phyloP scores from a whole-genome alignment of 176 grass and related monocot species.

The Rhipidocladum racemiflorum region DNA sequence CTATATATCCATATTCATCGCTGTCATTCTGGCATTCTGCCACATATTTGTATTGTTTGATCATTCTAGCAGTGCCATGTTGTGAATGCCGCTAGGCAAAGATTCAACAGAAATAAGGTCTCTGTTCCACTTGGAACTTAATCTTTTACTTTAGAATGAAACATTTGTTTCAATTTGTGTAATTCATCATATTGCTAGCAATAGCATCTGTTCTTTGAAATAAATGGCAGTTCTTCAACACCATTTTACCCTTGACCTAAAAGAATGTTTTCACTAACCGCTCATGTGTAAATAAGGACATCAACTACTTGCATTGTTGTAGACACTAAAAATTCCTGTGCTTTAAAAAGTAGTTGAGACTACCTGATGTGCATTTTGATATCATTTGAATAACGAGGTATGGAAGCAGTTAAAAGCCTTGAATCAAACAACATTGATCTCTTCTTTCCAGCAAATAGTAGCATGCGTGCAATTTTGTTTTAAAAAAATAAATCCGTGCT shows the following conservation, averaged over 20 bases:
- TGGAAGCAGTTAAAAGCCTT: not conserved
- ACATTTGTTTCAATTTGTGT: not conserved
- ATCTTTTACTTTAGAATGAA: not conserved
- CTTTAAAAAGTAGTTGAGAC: not conserved
- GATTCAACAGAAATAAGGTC: not conserved
- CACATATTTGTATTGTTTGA: not conserved
- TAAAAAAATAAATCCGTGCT: no score
- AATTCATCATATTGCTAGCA: not conserved
- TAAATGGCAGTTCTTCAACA: not conserved
- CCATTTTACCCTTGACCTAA: no score
- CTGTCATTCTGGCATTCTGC: not conserved
- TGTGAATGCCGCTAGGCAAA: not conserved
- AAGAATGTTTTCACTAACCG: no score
- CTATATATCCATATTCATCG: not conserved
- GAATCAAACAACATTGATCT: not conserved
- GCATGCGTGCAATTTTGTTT: not conserved
- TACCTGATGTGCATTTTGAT: not conserved
- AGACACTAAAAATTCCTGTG: no score
- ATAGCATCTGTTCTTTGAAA: constrained; percentile 6
- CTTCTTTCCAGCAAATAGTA: not conserved
- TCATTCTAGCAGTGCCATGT: not conserved
- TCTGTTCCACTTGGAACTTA: not conserved
- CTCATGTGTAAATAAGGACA: no score
- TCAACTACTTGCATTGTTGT: no score
- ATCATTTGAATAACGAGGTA: no score